Percentiles rank a stretch among this genome's conserved stretches.
Evolutionary conservation across 305 asterid genomes (phyloP).

Genomic region (Rubia occidens): DNA sequence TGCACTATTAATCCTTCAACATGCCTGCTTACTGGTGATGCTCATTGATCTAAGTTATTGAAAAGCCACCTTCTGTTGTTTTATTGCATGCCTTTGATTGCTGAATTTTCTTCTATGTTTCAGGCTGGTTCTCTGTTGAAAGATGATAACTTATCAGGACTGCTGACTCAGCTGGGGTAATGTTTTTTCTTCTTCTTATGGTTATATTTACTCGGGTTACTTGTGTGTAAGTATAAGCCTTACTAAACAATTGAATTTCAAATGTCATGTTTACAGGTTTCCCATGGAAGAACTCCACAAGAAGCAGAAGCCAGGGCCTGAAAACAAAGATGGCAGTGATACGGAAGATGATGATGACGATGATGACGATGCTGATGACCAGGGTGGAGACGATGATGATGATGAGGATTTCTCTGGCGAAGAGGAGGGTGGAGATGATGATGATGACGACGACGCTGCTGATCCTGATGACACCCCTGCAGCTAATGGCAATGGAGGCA

Average conservation of each 20-base stretch:
- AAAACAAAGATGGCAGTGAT: constrained; percentile 61
- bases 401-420: constrained; percentile 64
- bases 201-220: background rate
- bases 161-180: constrained; percentile 35
- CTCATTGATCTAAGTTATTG: constrained; percentile 2
- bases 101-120: constrained; percentile 4
- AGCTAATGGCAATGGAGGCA: constrained; percentile 27
- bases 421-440: constrained; percentile 52
- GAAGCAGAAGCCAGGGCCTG: constrained; percentile 35
- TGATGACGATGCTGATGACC: constrained; percentile 39
- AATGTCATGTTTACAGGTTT: constrained; percentile 34
- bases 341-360: constrained; percentile 75
- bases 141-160: constrained; percentile 25
- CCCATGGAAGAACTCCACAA: constrained; percentile 45
- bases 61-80: background rate
- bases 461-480: constrained; percentile 48
- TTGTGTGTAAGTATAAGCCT: background rate
- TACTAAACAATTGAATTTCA: constrained; percentile 7
- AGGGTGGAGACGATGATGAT: constrained; percentile 49
- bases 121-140: constrained; percentile 47
- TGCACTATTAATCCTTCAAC: background rate
- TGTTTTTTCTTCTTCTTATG: background rate
- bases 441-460: constrained; percentile 55
- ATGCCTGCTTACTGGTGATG: background rate
- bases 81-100: constrained; percentile 9